Base-by-base conservation (phyloP, 768 basidiomycete genomes). In the Boletellus emodensis region DNA sequence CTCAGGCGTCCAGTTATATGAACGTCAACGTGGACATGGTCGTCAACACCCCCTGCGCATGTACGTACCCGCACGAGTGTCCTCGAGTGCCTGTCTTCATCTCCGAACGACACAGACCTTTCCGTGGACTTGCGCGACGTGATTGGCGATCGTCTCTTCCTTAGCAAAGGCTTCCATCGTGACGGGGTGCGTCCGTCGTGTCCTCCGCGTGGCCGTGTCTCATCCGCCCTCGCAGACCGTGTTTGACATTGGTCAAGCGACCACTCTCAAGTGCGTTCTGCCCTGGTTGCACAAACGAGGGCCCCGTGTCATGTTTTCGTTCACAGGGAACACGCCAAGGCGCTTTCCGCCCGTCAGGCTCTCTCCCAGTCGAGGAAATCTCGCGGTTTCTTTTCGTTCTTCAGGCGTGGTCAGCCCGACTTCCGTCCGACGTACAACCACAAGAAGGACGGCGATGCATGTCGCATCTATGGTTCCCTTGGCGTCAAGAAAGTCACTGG, bases 1-100 rank as follows among this genome's bases (percentile, higher is more conserved):
- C 69, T 30, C 77, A 80, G 48, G 70, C 75, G 33, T 68, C 69
- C 11, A 81, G 78, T 53, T 83, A 75, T 46, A 73, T 99, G 75
- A 81, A 83, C 57, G 75, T 99, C 57, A 97, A 99, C 67, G 78
- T 98, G 47, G 95, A 99, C 71, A 70, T 97, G 72, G 82, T 89
- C 22, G 88, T 97, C 34, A 89, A 90, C 59, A 96, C 93, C 81
- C 93, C 92, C 3, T 97, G 94, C 71, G 75, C 78, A 69, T 91
- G 94, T 95, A 67, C 70, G 92, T 81, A 14, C 17, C 6, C n/a
- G 6, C 6, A 41, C 14, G 15, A 9, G 38, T n/a, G 20, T 12
- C 10, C 6, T 26, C 24, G 1, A 0, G 6, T 3, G 13, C n/a
- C 20, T 5, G 6, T 22, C 20, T 47, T 62, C 44, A 49, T 44